phyloP scores from a whole-genome alignment of 345 rosid genomes.

The Litchi chinensis region DNA sequence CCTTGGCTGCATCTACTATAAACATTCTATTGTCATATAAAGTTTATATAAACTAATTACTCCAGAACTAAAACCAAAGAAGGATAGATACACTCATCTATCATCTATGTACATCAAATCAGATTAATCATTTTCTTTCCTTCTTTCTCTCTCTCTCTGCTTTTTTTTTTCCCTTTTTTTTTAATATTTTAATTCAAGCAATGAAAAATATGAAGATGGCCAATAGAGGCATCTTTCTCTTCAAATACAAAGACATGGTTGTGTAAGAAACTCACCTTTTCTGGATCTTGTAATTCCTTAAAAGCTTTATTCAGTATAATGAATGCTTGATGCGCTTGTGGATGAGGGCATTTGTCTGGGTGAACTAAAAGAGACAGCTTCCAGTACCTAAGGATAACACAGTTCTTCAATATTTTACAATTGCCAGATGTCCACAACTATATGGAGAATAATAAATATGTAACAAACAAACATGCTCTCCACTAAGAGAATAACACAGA shows the following conservation, averaged over 20 bases:
- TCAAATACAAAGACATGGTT: neutral
- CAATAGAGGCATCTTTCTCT: neutral
- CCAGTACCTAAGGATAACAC: conserved; percentile 66
- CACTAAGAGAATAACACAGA: neutral
- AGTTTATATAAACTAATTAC: neutral
- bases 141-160: neutral
- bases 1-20: neutral
- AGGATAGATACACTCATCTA: neutral
- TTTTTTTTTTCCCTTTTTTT: no score
- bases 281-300: conserved; percentile 93
- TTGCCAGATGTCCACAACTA: neutral
- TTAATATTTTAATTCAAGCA: neutral
- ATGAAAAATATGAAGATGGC: neutral
- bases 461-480: neutral
- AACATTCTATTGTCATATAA: neutral
- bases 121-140: neutral
- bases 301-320: conserved; percentile 83
- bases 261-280: conserved; percentile 51
- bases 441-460: neutral
- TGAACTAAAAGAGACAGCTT: conserved; percentile 93
- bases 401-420: conserved; percentile 4
- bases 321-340: conserved; percentile 93
- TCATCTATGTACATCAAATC: neutral
- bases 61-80: neutral
- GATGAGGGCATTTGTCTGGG: conserved; percentile 96